These are phyloP conservation scores for Limtongia smithiae DNA, from an alignment of 805 yeast genomes.

Conservation along the genomic window DNA sequence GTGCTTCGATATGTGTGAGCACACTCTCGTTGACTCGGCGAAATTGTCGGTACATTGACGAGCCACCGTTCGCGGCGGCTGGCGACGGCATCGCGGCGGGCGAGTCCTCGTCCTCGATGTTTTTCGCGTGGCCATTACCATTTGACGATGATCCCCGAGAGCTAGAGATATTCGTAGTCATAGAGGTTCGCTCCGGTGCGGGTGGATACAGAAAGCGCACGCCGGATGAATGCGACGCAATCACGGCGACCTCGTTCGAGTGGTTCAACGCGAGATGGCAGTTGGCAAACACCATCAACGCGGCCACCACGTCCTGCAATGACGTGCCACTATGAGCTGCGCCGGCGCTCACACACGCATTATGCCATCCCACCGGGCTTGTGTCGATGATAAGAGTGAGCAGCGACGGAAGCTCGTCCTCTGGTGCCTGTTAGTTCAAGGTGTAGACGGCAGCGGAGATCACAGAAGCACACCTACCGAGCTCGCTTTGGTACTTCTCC, in stretches of 20 bases:
- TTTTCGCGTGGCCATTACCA: background rate
- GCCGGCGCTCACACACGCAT: slow-evolving; percentile 27
- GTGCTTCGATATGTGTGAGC: slow-evolving; percentile 51
- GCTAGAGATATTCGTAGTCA: background rate
- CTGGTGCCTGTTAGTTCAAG: background rate
- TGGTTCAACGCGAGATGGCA: slow-evolving; percentile 84
- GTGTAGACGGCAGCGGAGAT: background rate
- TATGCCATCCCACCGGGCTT: slow-evolving; percentile 67
- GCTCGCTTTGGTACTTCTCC: slow-evolving; percentile 6
- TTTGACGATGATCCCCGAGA: background rate
- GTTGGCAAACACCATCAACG: slow-evolving; percentile 72
- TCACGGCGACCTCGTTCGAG: slow-evolving; percentile 76
- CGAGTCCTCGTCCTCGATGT: background rate
- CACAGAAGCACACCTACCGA: slow-evolving; percentile 3
- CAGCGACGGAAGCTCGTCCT: slow-evolving; percentile 71
- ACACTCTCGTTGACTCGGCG: slow-evolving; percentile 72
- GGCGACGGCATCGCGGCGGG: background rate
- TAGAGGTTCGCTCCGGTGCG: background rate
- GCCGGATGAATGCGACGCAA: slow-evolving; percentile 69
- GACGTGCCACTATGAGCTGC: slow-evolving; percentile 24
- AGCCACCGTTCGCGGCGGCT: slow-evolving; percentile 35
- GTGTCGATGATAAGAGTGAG: slow-evolving; percentile 75
- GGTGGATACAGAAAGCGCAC: slow-evolving; percentile 68
- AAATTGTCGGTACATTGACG: slow-evolving; percentile 78
- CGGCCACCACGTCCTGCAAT: slow-evolving; percentile 56